phyloP scores from a whole-genome alignment of 768 basidiomycete species.

The Lactifluus subvellereus region DNA sequence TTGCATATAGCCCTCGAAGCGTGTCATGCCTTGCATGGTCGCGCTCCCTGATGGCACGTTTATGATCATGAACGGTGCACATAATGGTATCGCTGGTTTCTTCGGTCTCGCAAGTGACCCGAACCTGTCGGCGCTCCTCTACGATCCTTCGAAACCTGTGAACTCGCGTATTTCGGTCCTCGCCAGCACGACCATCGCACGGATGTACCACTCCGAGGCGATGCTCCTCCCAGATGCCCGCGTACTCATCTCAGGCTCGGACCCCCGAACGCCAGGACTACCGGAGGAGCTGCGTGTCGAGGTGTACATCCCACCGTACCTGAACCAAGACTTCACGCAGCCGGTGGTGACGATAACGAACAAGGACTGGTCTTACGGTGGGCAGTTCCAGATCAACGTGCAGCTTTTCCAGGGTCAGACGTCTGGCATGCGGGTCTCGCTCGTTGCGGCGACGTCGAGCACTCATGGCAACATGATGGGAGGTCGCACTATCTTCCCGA shows the following conservation, averaged over 20 bases:
- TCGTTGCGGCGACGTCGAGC: conserved; percentile 67
- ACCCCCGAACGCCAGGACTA: conserved; percentile 54
- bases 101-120: conserved; percentile 46
- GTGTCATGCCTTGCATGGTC: conserved; percentile 47
- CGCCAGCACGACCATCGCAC: conserved; percentile 61
- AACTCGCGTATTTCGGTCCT: conserved; percentile 62
- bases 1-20: no score
- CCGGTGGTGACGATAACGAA: conserved; percentile 50
- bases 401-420: conserved; percentile 38
- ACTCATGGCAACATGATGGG: conserved; percentile 79
- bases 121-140: conserved; percentile 59
- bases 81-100: conserved; percentile 56
- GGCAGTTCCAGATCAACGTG: conserved; percentile 47
- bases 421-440: conserved; percentile 53
- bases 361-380: conserved; percentile 27
- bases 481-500: conserved; percentile 65
- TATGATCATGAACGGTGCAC: conserved; percentile 71
- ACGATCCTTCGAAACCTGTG: conserved; percentile 57
- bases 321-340: conserved; percentile 53
- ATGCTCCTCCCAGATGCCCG: conserved; percentile 70
- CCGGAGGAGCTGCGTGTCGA: conserved; percentile 75
- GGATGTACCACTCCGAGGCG: conserved; percentile 75
- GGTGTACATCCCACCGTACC: conserved; percentile 85
- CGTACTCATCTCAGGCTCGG: conserved; percentile 71
- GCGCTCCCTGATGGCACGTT: conserved; percentile 67